Base-by-base conservation (phyloP, 331 rosid genomes). In the Spiraea crenata region DNA sequence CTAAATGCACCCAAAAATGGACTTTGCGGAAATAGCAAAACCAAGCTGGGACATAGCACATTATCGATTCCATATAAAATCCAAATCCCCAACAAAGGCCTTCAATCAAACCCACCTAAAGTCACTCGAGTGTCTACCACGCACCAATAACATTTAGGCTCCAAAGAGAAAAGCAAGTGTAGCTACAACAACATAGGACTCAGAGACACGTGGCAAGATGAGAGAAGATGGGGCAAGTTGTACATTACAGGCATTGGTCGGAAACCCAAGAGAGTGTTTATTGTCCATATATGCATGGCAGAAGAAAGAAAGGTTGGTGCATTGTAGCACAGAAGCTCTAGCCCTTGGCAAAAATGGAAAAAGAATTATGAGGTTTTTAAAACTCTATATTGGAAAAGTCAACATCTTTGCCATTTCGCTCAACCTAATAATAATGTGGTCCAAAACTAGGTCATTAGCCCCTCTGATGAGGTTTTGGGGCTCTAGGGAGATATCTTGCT, bases 331-430 rank as follows among this genome's bases (percentile, higher is more conserved):
- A 15, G 15, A 1, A 54, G 69, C 59, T 52, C 74, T 57, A 79
- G 74, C 79, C 65, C 68, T 79, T 63, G 64, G 67, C 83, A 70
- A 70, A 79, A 72, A 69, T 77, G 63, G 79, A 5, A 77, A 69
- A 11, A 6, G 5, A 45, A 71, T 69, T 56, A 74, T 79, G 62
- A 63, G 75, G 62, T 17, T 73, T 63, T 34, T 40, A 7, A 34
- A 54, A 34, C 20, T 57, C 50, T 56, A 75, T 67, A 44, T 74
- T 62, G 13, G 57, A 75, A 77, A 75, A 61, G 59, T 56, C 16
- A 34, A 47, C 15, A 16, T 44, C 13, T 66, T 84, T 57, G 39
- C 69, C 49, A 58, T 44, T 37, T 67, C 20, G 37, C 48, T 44
- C 31, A 25, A 15, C 4, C 54, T 15, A 49, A 17, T 14, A 9